Base-by-base conservation (phyloP, 352 stramenopile species). In the Globisporangium lucens region DNA sequence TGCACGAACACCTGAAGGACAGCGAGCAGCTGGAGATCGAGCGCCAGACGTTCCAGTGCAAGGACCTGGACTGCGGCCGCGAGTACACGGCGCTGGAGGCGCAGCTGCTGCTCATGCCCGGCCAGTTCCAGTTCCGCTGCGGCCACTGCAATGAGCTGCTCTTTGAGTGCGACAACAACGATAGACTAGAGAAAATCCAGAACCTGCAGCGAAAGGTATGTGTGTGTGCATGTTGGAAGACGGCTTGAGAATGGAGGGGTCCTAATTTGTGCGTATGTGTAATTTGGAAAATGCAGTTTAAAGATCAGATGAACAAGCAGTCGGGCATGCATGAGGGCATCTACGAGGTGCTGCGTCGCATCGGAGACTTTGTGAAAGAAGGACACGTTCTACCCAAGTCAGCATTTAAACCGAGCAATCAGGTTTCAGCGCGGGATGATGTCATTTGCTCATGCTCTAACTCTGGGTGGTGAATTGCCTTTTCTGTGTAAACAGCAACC, bases 231-330 rank as follows among this genome's bases (percentile, higher is more conserved):
- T 24, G 24, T 24, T 56, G 1, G 15, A 1, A 20, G 24, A 20
- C 43, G 29, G 5, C 43, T 51, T 51, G 2, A 35, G 13, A 13
- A 56, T 47, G 33, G 20, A 22, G 17, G n/a, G 51, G 12, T 35
- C 13, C 27, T 59, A 5, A 33, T 30, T 12, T 41, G 46, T 47
- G 12, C 59, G 4, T 33, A 27, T 66, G 10, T 64, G 20, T 33
- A 4, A n/a, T 22, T 49, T 6, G 41, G 6, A 9, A n/a, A 49
- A 33, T 58, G 0, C 24, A 91, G 83, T 94, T 94, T 63, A 93
- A 93, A 69, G 83, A 93, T 55, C 89, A 96, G 67, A 93, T 96
- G 83, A 96, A 96, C 75, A 90, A 90, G 56, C 84, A 93, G 76
- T 76, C 76, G 4, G 82, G 75, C 4, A 83, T 94, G 74, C 89